phyloP scores from a whole-genome alignment of 306 rosid species.

The Trifolium repens region DNA sequence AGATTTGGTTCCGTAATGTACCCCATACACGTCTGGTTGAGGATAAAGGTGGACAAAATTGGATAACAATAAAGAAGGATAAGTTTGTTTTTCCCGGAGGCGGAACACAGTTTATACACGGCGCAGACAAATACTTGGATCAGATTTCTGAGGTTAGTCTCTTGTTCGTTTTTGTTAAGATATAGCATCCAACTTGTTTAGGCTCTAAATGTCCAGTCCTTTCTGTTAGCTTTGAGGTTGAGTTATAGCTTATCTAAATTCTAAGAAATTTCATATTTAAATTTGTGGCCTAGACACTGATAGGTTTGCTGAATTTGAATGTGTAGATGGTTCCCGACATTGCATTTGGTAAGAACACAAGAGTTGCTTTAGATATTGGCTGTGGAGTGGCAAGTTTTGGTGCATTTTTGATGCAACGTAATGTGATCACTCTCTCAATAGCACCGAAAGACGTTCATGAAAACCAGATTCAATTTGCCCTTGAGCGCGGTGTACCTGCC shows the following conservation, averaged over 20 bases:
- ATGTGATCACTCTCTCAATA: conserved; percentile 76
- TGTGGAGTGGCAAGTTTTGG: conserved; percentile 95
- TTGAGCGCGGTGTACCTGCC: conserved; percentile 97
- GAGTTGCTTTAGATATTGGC: conserved; percentile 82
- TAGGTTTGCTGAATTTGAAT: conserved; percentile 31
- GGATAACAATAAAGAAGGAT: conserved; percentile 69
- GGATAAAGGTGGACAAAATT: conserved; percentile 87
- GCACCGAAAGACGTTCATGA: conserved; percentile 86
- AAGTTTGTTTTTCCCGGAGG: conserved; percentile 81
- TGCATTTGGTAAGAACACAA: conserved; percentile 68
- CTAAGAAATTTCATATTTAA: conserved; percentile 11
- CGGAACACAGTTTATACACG: conserved; percentile 82
- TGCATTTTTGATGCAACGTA: conserved; percentile 75
- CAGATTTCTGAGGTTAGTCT: conserved; percentile 71
- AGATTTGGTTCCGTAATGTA: conserved; percentile 92
- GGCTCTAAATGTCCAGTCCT: neutral
- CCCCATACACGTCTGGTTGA: conserved; percentile 83
- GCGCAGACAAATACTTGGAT: conserved; percentile 76
- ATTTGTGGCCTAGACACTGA: conserved; percentile 32
- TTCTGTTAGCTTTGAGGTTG: neutral
- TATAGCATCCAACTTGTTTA: neutral
- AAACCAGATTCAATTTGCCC: conserved; percentile 92
- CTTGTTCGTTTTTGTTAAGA: conserved; percentile 6
- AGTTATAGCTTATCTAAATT: neutral
- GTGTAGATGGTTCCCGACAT: conserved; percentile 85